Evolutionary conservation across 192 early-diverging fungal species (phyloP).

Genomic region (Podila clonocystis): DNA sequence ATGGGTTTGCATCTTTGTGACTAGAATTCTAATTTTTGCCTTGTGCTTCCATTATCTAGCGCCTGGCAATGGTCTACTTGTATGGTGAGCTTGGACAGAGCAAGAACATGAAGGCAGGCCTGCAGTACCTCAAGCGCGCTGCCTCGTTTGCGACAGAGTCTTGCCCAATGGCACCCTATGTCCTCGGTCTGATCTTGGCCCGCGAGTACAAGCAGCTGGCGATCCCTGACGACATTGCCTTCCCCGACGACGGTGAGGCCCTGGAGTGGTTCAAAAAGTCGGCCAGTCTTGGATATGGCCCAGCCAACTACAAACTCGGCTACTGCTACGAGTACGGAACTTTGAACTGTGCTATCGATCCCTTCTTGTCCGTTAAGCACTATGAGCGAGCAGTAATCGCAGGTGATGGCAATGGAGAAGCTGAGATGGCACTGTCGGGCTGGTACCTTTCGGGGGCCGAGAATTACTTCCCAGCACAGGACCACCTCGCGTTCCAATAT

Average conservation of each 20-base stretch:
- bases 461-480: constrained; percentile 68
- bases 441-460: constrained; percentile 87
- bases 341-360: constrained; percentile 73
- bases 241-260: constrained; percentile 80
- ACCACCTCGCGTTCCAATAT: constrained; percentile 83
- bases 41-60: constrained; percentile 51
- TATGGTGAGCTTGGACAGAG: constrained; percentile 76
- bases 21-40: background rate
- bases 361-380: constrained; percentile 74
- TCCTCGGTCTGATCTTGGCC: constrained; percentile 85
- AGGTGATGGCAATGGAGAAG: constrained; percentile 57
- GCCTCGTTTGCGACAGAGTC: constrained; percentile 74
- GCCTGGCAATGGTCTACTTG: constrained; percentile 80
- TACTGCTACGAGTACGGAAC: constrained; percentile 83
- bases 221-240: constrained; percentile 68
- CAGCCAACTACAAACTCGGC: constrained; percentile 84
- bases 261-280: constrained; percentile 79
- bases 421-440: constrained; percentile 88
- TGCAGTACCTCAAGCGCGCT: constrained; percentile 85
- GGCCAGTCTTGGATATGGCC: constrained; percentile 75
- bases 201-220: constrained; percentile 64
- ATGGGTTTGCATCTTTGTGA: background rate
- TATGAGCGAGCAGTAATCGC: constrained; percentile 72
- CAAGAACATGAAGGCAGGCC: constrained; percentile 77
- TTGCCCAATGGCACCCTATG: constrained; percentile 79